Evolutionary conservation across 306 rosid genomes (phyloP), one percentile per base, ranked within the genome.

Genomic region (Ziziphus jujuba): DNA sequence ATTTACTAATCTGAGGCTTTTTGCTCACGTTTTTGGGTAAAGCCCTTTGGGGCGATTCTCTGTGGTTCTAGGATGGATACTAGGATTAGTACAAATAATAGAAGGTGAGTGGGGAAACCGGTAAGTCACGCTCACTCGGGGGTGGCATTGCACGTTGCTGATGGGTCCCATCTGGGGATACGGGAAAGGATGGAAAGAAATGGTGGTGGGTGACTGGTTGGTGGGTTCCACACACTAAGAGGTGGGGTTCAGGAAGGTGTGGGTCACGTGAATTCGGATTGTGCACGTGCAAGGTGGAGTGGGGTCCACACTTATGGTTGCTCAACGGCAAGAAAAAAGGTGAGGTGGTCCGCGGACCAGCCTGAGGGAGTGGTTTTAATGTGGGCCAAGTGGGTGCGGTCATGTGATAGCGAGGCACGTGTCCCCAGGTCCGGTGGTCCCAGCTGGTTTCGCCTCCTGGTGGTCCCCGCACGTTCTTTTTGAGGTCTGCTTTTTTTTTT

Each of bases 41-140:
- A 24, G 65, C 70, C 70, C 58, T 65, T 40, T 10, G 0, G 45
- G 0, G 45, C n/a, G 12, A 8, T 40, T 11, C 2, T 40, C 12
- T 40, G 45, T 10, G 45, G 12, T 40, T 40, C 9, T 40, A 7
- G 45, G 14, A 40, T 40, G 45, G 14, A 40, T 40, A 10, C 45
- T 6, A 40, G 45, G 45, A 40, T 40, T 40, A 40, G 45, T 9
- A 40, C 45, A 7, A 28, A 4, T 4, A 28, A 28, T 2, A 8
- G 45, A 12, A 12, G 45, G 9, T n/a, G n/a, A 40, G 12, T 40
- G 45, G 45, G 45, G 15, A 40, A n/a, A 40, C 11, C 16, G 5
- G 51, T 19, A 35, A 51, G 76, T 77, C 79, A 77, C 80, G 82
- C 71, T 77, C 79, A 77, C 80, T 80, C 71, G 87, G 65, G 76